Evolutionary conservation across 805 yeast species (phyloP).

Genomic region (Wickerhamiella bombiphila): DNA sequence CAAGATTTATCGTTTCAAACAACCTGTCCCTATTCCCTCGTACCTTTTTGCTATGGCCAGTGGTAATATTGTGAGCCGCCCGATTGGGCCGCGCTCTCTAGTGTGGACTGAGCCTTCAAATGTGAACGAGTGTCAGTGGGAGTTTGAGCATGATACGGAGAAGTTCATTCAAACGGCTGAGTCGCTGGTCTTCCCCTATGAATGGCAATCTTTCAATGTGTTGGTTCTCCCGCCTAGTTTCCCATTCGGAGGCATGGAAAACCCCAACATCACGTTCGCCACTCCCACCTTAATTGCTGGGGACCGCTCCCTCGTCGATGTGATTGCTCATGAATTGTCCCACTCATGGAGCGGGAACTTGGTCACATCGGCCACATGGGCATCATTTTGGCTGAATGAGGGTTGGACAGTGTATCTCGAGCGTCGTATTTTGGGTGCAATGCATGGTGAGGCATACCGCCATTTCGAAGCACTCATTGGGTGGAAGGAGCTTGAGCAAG

Average conservation of each 20-base stretch:
- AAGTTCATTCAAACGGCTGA: conserved; percentile 69
- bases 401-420: conserved; percentile 94
- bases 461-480: conserved; percentile 78
- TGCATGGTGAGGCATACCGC: conserved; percentile 68
- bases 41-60: conserved; percentile 75
- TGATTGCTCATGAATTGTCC: conserved; percentile 83
- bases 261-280: conserved; percentile 79
- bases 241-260: conserved; percentile 94
- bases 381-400: conserved; percentile 88
- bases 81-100: conserved; percentile 74
- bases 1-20: conserved; percentile 37
- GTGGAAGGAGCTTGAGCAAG: conserved; percentile 64
- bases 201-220: conserved; percentile 74
- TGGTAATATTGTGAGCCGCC: conserved; percentile 54
- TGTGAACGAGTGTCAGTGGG: conserved; percentile 56
- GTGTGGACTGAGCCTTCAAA: conserved; percentile 67
- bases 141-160: conserved; percentile 65
- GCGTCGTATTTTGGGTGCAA: conserved; percentile 59
- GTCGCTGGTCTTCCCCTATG: conserved; percentile 57
- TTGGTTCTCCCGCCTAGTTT: conserved; percentile 60
- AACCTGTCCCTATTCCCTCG: conserved; percentile 73
- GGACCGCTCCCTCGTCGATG: conserved; percentile 74
- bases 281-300: conserved; percentile 80
- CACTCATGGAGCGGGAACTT: conserved; percentile 90
- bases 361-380: conserved; percentile 84